Percentiles rank a stretch among this genome's conserved stretches.
Conservation (phyloP, 139 green algal genomes). For the Zygnema circumcarinatum region DNA sequence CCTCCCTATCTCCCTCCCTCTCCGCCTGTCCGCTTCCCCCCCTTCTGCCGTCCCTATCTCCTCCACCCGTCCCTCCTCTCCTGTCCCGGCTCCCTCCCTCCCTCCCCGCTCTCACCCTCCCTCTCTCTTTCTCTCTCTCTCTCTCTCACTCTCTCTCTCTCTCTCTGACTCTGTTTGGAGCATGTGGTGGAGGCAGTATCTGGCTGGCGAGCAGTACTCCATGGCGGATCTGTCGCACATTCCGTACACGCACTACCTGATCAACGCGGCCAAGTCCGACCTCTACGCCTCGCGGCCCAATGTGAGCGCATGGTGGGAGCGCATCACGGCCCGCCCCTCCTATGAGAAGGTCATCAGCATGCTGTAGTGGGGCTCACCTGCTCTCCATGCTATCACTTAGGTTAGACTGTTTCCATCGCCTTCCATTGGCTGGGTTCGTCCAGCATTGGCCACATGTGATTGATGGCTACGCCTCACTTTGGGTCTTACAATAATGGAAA, state of each 20-base stretch:
- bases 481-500: too few species aligned
- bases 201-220: conserved; percentile 43
- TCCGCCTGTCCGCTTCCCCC: neutral
- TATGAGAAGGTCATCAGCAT: conserved; percentile 57
- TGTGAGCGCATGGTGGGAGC: conserved; percentile 53
- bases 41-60: neutral
- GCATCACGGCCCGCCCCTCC: conserved; percentile 39
- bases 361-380: too few species aligned
- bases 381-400: too few species aligned
- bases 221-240: conserved; percentile 57
- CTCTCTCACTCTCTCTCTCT: neutral
- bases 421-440: too few species aligned
- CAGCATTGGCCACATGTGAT: too few species aligned
- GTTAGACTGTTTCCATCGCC: too few species aligned
- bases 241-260: conserved; percentile 33
- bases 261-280: conserved; percentile 1
- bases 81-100: neutral
- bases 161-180: neutral
- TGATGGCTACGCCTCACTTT: too few species aligned
- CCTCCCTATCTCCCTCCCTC: conserved; percentile 6
- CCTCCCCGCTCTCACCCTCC: neutral
- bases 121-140: neutral
- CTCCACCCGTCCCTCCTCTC: neutral
- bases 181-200: too few species aligned
- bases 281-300: conserved; percentile 16